phyloP scores from a whole-genome alignment of 2,329 filamentous ascomycete species.

The Westerdykella sp. region DNA sequence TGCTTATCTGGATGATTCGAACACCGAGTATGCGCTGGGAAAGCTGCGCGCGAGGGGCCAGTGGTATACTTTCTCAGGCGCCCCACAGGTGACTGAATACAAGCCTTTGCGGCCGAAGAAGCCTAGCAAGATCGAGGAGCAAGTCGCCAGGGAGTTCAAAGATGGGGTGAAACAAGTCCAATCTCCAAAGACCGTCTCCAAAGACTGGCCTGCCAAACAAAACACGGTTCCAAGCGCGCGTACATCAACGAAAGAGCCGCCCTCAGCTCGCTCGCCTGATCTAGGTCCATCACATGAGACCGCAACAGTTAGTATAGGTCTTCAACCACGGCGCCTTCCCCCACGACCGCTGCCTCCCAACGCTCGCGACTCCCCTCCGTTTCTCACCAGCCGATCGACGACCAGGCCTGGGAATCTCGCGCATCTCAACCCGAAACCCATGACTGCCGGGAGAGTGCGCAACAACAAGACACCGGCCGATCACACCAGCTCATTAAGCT shows the following conservation, averaged over 20 bases:
- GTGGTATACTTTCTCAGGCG: conserved; percentile 11
- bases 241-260: background rate
- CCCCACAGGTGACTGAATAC: conserved; percentile 5
- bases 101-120: conserved; percentile 6
- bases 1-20: conserved; percentile 18
- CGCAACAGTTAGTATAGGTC: background rate
- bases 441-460: no score
- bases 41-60: conserved; percentile 7
- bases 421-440: no score
- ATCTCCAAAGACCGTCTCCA: no score
- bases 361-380: background rate
- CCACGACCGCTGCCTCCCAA: background rate
- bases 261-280: background rate
- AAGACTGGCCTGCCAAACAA: background rate
- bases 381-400: background rate
- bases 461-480: no score
- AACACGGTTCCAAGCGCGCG: background rate
- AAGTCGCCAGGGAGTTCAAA: conserved; percentile 2
- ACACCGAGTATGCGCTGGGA: conserved; percentile 7
- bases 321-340: background rate
- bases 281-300: no score
- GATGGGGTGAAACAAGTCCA: background rate
- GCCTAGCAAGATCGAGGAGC: background rate
- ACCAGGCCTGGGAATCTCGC: background rate
- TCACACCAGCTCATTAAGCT: no score